A percentile compares a stretch with the other conserved stretches of the same genome.
phyloP scores from a whole-genome alignment of 305 asterid genomes.

The Solanum hybrid region DNA sequence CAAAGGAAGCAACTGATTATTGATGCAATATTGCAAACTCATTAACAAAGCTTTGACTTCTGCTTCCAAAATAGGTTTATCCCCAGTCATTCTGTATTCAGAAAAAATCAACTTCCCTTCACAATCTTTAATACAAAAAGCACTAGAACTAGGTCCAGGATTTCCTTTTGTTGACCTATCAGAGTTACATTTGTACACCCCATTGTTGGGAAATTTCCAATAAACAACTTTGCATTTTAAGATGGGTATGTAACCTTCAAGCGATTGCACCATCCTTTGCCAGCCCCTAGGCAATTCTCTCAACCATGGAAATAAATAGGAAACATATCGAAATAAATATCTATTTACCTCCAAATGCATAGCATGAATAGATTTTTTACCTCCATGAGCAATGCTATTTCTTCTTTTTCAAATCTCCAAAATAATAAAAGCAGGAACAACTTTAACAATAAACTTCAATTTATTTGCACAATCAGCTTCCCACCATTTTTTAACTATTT shows the following conservation, averaged over 20 bases:
- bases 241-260: neutral
- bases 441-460: neutral
- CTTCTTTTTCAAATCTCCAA: neutral
- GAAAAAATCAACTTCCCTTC: neutral
- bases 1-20: neutral
- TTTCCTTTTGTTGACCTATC: neutral
- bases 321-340: neutral
- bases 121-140: neutral
- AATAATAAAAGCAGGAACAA: neutral
- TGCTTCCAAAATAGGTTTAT: neutral
- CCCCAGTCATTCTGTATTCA: neutral
- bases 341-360: neutral
- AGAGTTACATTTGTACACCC: neutral
- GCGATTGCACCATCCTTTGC: too few species aligned
- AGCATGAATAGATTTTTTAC: neutral
- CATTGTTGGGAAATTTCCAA: neutral
- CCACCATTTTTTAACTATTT: neutral
- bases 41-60: neutral
- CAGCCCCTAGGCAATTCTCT: neutral
- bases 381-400: neutral
- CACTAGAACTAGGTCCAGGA: neutral
- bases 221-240: neutral
- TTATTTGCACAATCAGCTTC: neutral
- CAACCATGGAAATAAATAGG: neutral
- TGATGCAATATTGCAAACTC: neutral